These are phyloP conservation scores for Keithomyces neogunnii DNA, from an alignment of 2,329 filamentous ascomycete genomes.

Conservation along the genomic window DNA sequence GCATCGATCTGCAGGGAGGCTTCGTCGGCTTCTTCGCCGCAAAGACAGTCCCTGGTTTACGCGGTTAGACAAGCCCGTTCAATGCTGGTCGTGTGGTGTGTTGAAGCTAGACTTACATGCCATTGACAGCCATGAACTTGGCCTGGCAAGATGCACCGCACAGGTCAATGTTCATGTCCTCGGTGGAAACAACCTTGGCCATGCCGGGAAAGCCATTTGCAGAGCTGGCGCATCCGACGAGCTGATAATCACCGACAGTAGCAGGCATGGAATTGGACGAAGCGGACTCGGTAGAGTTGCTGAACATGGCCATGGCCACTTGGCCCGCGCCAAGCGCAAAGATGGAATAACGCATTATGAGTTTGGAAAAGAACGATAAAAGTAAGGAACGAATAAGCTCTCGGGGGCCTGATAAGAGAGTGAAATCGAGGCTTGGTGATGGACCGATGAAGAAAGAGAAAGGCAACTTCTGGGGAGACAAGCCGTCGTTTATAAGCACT, in stretches of 20 bases:
- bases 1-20: constrained; percentile 6
- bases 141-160: constrained; percentile 16
- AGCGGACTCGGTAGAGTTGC: constrained; percentile 4
- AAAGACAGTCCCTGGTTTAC: constrained; percentile 20
- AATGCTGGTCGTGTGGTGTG: neutral
- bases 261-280: constrained; percentile 11
- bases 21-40: constrained; percentile 10
- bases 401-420: constrained; percentile 17
- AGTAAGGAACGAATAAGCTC: constrained; percentile 18
- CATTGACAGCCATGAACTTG: constrained; percentile 17
- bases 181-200: constrained; percentile 6
- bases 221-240: constrained; percentile 19
- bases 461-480: constrained; percentile 11
- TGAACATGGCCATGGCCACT: constrained; percentile 17
- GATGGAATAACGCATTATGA: constrained; percentile 23
- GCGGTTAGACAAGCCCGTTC: neutral
- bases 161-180: constrained; percentile 15
- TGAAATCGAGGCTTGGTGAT: constrained; percentile 21
- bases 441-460: constrained; percentile 11
- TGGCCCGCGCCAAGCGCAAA: constrained; percentile 22
- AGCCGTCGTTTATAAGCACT: constrained; percentile 19
- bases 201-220: constrained; percentile 16
- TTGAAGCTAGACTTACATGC: constrained; percentile 12
- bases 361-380: constrained; percentile 7
- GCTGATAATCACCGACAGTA: constrained; percentile 12